Percentiles rank a stretch among this genome's conserved stretches.
Evolutionary conservation across 306 rosid species (phyloP).

Genomic region (Rosa chinensis): DNA sequence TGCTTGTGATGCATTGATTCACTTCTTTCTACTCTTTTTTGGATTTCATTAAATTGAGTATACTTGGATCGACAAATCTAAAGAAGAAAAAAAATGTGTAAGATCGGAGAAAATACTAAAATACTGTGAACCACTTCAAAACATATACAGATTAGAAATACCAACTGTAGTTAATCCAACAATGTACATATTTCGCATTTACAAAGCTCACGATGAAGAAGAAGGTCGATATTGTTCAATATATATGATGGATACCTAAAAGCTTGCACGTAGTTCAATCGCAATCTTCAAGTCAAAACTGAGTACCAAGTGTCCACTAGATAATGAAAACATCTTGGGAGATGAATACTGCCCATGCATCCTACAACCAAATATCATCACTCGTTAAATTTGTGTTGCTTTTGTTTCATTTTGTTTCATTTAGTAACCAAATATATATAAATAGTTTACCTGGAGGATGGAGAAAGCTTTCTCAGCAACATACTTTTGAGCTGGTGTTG

Average conservation of each 20-base stretch:
- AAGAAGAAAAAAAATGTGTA: not conserved
- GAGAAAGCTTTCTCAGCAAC: conserved; percentile 72
- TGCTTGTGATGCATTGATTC: too few relatives aligned
- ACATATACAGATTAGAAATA: not conserved
- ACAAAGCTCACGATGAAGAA: not conserved
- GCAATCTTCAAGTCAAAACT: conserved; percentile 16
- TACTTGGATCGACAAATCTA: not conserved
- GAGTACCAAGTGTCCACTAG: conserved; percentile 24
- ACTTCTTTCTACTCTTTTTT: too few relatives aligned
- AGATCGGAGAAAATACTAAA: not conserved
- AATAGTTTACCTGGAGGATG: conserved; percentile 66
- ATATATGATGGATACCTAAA: not conserved
- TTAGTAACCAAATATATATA: not conserved
- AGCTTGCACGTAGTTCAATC: not conserved
- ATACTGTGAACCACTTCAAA: too few relatives aligned
- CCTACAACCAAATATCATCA: conserved; percentile 45
- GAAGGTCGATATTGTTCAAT: not conserved
- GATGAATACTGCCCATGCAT: conserved; percentile 82
- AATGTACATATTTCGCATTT: conserved; percentile 13
- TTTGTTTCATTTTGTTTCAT: not conserved
- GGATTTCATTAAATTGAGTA: not conserved
- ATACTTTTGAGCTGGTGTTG: conserved; percentile 64
- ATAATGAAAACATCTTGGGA: conserved; percentile 63
- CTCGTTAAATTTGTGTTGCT: not conserved
- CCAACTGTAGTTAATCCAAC: not conserved